Conservation (phyloP, 148 eudicot species). For the Rhododendron griersonianum region DNA sequence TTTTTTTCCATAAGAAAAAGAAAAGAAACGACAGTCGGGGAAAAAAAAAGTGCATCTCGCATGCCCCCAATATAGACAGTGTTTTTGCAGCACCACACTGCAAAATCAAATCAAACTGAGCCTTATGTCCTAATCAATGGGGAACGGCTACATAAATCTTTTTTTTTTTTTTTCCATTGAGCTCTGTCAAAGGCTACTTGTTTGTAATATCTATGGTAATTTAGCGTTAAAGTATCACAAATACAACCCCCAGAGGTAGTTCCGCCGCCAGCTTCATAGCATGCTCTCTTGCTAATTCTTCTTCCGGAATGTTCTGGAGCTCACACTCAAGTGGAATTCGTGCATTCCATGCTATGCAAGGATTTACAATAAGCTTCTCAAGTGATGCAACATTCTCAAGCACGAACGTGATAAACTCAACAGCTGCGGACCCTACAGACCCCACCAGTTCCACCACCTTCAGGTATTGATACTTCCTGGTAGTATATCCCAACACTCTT, state of each 20-base stretch:
- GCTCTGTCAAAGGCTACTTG: too few relatives aligned
- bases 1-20: too few relatives aligned
- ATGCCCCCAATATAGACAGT: too few relatives aligned
- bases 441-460: not conserved
- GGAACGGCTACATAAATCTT: too few relatives aligned
- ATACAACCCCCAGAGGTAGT: not conserved
- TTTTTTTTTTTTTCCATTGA: too few relatives aligned
- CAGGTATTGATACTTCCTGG: not conserved
- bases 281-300: not conserved
- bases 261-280: not conserved
- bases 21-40: too few relatives aligned
- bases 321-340: not conserved
- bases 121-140: too few relatives aligned
- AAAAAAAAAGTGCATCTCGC: too few relatives aligned
- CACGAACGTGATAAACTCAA: not conserved
- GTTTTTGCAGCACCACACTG: too few relatives aligned
- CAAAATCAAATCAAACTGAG: too few relatives aligned
- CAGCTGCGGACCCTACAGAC: not conserved
- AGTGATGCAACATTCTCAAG: conserved; percentile 1
- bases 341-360: not conserved
- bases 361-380: not conserved
- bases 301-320: not conserved
- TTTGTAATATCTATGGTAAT: too few relatives aligned
- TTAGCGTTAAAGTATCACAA: not conserved
- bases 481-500: not conserved